Percentiles rank a stretch among this genome's conserved stretches.
These are phyloP conservation scores for Phytophthora constricta DNA, from an alignment of 352 stramenopile genomes.

Conservation along the genomic window DNA sequence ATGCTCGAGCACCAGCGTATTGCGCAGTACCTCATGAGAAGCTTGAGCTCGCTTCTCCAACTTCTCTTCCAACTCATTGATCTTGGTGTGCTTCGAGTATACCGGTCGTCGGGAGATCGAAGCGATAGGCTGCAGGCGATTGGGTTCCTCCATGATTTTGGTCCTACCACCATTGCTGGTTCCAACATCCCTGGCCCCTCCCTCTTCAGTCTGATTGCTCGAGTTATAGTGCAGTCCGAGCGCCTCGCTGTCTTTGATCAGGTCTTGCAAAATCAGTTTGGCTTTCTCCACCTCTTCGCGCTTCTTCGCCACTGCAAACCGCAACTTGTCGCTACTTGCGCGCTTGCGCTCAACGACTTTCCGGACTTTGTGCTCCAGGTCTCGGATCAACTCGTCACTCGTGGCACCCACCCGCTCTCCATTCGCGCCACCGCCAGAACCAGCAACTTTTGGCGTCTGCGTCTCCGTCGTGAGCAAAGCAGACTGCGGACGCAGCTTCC, in stretches of 20 bases:
- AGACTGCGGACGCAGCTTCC: slow-evolving; percentile 47
- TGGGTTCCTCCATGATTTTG: slow-evolving; percentile 52
- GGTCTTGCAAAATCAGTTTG: slow-evolving; percentile 70
- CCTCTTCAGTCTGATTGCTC: slow-evolving; percentile 37
- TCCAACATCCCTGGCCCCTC: neutral
- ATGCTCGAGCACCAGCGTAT: slow-evolving; percentile 76
- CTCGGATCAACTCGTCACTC: slow-evolving; percentile 79
- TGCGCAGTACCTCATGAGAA: slow-evolving; percentile 64
- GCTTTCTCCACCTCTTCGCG: slow-evolving; percentile 69
- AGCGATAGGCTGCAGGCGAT: slow-evolving; percentile 70
- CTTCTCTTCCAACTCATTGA: slow-evolving; percentile 70
- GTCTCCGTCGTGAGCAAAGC: slow-evolving; percentile 33
- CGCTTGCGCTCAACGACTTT: slow-evolving; percentile 86
- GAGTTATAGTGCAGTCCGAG: slow-evolving; percentile 65
- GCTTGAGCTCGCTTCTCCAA: slow-evolving; percentile 68
- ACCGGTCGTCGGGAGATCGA: slow-evolving; percentile 80
- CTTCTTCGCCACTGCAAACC: slow-evolving; percentile 70
- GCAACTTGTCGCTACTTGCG: slow-evolving; percentile 75
- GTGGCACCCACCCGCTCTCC: slow-evolving; percentile 58
- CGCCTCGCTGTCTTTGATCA: slow-evolving; percentile 80
- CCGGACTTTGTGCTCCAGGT: slow-evolving; percentile 77
- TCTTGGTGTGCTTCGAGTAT: slow-evolving; percentile 89
- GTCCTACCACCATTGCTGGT: neutral
- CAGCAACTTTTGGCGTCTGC: neutral
- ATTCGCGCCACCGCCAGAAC: slow-evolving; percentile 21